These are phyloP conservation scores for Mariannaea elegans DNA, from an alignment of 2,329 filamentous ascomycete genomes.

Conservation along the genomic window DNA sequence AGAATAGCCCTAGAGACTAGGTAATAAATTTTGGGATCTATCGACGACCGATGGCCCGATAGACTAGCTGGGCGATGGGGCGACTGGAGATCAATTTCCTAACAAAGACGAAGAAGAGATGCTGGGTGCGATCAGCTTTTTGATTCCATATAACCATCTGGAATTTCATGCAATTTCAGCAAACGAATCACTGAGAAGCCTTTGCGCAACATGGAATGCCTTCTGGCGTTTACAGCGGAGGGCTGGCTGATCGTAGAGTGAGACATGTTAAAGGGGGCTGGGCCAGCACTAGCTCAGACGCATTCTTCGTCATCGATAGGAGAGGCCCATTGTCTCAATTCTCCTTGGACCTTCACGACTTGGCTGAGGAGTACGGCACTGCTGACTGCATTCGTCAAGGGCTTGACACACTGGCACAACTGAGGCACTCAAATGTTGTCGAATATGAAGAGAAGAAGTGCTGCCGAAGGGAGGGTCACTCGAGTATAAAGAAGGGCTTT, in stretches of 20 bases:
- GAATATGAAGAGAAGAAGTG: not conserved
- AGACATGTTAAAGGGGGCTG: conserved; percentile 37
- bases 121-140: not conserved
- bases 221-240: conserved; percentile 4
- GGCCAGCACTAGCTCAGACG: conserved; percentile 16
- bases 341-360: conserved; percentile 9
- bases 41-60: not conserved
- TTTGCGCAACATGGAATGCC: conserved; percentile 25
- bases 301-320: conserved; percentile 33
- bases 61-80: not conserved
- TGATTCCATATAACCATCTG: conserved; percentile 20
- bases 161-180: conserved; percentile 36
- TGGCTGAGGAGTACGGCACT: conserved; percentile 6
- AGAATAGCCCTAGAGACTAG: not conserved
- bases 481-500: conserved; percentile 42
- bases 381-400: conserved; percentile 32
- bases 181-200: conserved; percentile 5
- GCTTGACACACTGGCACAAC: not conserved
- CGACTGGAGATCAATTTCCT: not conserved
- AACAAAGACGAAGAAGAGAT: not conserved
- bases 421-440: conserved; percentile 11
- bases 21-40: not conserved
- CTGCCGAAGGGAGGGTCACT: conserved; percentile 13
- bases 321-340: conserved; percentile 38
- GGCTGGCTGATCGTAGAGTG: conserved; percentile 20